Evolutionary conservation across 306 rosid species (phyloP).

Genomic region (Arachis stenosperma): DNA sequence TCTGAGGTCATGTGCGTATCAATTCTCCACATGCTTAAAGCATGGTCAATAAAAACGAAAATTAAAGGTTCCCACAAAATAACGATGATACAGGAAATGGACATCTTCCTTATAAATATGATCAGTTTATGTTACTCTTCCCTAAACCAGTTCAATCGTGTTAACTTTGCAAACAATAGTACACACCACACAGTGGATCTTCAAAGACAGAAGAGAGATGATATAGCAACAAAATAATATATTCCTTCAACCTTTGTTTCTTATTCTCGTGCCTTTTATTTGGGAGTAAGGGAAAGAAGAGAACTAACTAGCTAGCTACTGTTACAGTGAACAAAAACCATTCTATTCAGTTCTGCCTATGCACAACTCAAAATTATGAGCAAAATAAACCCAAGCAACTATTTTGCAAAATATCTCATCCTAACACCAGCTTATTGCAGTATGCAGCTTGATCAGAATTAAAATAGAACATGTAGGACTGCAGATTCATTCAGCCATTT

Average conservation of each 20-base stretch:
- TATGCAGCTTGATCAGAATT: constrained; percentile 26
- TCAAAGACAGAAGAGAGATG: neutral
- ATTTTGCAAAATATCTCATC: constrained; percentile 23
- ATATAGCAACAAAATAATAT: constrained; percentile 7
- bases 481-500: constrained; percentile 38
- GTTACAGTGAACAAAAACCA: constrained; percentile 31
- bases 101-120: neutral
- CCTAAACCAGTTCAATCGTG: neutral
- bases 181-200: neutral
- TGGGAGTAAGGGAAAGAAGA: neutral
- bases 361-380: constrained; percentile 35
- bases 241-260: constrained; percentile 11
- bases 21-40: neutral
- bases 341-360: constrained; percentile 12
- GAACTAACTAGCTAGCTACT: constrained; percentile 4
- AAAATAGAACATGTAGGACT: constrained; percentile 24
- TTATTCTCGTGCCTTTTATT: constrained; percentile 29
- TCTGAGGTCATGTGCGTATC: neutral
- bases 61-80: too few species aligned
- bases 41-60: neutral
- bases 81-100: too few species aligned
- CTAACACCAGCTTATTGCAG: constrained; percentile 25
- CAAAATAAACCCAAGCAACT: constrained; percentile 19
- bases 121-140: constrained; percentile 5
- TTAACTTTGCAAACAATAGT: neutral